Conservation (phyloP, 345 rosid species). For the thale cress (Arabidopsis thaliana) region TAIR10.1 NC_003070.9:20323501-20324000, state of each 20-base stretch:
- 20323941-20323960: background rate
- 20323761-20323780: slow-evolving; percentile 81
- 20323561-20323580: background rate
- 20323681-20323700: slow-evolving; percentile 70
- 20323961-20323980: background rate
- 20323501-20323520: slow-evolving; percentile 75
- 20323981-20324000: background rate
- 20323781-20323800: slow-evolving; percentile 78
- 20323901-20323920: slow-evolving; percentile 11
- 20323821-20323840: slow-evolving; percentile 82
- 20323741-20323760: slow-evolving; percentile 59
- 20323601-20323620: background rate
- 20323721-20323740: slow-evolving; percentile 56
- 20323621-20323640: background rate
- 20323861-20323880: slow-evolving; percentile 20
- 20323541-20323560: slow-evolving; percentile 46
- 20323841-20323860: background rate
- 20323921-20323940: background rate
- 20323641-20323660: background rate
- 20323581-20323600: background rate
- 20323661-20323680: slow-evolving; percentile 57
- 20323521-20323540: slow-evolving; percentile 71
- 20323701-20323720: slow-evolving; percentile 55
- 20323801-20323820: slow-evolving; percentile 60
- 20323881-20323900: background rate